These are phyloP conservation scores for Rhynchosporium graminicola DNA, from an alignment of 2,329 filamentous ascomycete species.

Conservation along the genomic window DNA sequence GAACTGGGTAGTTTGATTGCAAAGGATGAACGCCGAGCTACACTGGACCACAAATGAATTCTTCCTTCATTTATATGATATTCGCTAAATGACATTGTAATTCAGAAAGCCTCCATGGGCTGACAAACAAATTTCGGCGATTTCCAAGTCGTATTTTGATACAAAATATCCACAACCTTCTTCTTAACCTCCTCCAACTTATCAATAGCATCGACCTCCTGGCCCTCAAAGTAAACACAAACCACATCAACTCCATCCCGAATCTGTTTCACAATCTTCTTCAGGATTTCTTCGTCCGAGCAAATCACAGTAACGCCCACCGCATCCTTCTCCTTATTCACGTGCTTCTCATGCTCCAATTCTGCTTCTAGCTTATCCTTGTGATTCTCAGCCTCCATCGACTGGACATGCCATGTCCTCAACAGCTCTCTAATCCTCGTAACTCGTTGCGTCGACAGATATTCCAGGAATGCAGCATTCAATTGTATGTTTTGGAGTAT, in stretches of 20 bases:
- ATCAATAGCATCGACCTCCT: neutral
- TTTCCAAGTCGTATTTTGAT: neutral
- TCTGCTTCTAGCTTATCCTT: neutral
- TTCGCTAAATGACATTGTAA: neutral
- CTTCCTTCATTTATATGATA: neutral
- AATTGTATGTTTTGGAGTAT: neutral
- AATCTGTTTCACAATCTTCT: neutral
- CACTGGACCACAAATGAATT: neutral
- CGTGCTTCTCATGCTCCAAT: neutral
- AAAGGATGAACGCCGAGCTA: no score
- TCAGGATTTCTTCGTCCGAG: neutral
- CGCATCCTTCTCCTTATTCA: neutral
- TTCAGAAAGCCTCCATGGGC: slow-evolving; percentile 3
- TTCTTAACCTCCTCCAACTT: neutral
- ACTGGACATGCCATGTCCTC: neutral
- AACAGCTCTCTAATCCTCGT: neutral
- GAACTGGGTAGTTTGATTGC: no score
- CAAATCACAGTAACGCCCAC: neutral
- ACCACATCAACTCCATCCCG: neutral
- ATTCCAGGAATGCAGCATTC: slow-evolving; percentile 7
- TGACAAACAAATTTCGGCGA: neutral
- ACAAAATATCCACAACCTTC: neutral
- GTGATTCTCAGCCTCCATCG: neutral
- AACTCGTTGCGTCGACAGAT: neutral
- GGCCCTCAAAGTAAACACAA: slow-evolving; percentile 4